Evolutionary conservation across 441 rosid species (phyloP).

Genomic region (Kokia cookei): DNA sequence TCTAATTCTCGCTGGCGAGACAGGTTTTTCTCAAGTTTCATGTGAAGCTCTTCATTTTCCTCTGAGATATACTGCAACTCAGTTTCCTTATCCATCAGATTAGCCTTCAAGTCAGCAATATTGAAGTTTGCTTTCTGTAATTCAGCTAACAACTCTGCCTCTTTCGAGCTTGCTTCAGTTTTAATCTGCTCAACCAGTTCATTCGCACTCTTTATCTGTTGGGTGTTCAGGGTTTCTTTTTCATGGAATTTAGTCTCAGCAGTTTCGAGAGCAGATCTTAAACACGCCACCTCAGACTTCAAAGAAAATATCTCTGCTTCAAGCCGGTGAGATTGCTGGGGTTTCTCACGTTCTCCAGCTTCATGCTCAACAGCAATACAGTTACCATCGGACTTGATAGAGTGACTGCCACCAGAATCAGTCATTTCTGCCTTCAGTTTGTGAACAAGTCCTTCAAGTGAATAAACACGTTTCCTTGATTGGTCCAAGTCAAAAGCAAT

Average conservation of each 20-base stretch:
- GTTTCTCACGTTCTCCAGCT: constrained; percentile 22
- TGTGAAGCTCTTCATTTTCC: constrained; percentile 46
- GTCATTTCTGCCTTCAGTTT: constrained; percentile 40
- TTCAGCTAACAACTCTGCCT: constrained; percentile 64
- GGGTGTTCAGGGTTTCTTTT: constrained; percentile 28
- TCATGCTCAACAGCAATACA: constrained; percentile 16
- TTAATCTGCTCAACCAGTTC: constrained; percentile 43
- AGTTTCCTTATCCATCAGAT: constrained; percentile 63
- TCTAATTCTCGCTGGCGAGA: constrained; percentile 20
- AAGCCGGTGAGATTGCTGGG: constrained; percentile 31
- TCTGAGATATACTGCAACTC: constrained; percentile 48
- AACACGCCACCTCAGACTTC: constrained; percentile 46
- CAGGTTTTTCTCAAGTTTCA: constrained; percentile 34
- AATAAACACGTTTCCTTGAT: constrained; percentile 44
- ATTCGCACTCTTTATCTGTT: constrained; percentile 33
- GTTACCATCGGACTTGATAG: constrained; percentile 8
- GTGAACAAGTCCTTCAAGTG: constrained; percentile 53
- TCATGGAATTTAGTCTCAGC: constrained; percentile 44
- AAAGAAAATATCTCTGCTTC: constrained; percentile 46
- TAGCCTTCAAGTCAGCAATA: constrained; percentile 59
- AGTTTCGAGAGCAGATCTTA: constrained; percentile 52
- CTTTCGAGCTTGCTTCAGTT: constrained; percentile 35
- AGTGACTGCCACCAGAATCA: constrained; percentile 11
- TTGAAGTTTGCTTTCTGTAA: constrained; percentile 38
- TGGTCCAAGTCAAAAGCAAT: constrained; percentile 50